Evolutionary conservation across 768 basidiomycete genomes (phyloP), one percentile per base, ranked within the genome.

Genomic region (Rhodotorula paludigena): DNA sequence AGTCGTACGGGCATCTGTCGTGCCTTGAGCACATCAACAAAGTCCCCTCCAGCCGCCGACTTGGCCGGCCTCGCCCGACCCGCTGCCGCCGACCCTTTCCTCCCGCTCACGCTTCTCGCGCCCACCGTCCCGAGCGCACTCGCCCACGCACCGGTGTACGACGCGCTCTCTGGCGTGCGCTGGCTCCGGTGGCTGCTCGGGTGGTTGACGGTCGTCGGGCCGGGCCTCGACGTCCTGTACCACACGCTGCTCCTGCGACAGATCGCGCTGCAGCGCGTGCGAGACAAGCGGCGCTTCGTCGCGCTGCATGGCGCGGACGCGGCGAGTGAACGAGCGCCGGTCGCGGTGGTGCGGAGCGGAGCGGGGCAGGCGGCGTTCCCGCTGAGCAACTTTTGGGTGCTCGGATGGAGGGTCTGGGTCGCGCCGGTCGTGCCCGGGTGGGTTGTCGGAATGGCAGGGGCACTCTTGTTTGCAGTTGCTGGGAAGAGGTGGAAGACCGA

Each of bases 21-120:
- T 23, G 87, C 84, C 2, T 81, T 90, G 23, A 69, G 75, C 0
- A 78, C 52, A 12, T 12, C 57, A 15, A 33, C 47, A 5, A 41
- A 65, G 21, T 23, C 39, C 5, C 39, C 58, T 15, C 58, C 69
- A 0, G 84, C 90, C 64, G 84, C 89, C 0, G 83, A 93, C 76
- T 80, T 92, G 32, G 80, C 91, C 39, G 92, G 92, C 0, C 80
- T 93, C 25, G 92, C 85, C 11, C 82, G 92, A 62, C 81, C 81
- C 21, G 82, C 90, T 0, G 78, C 89, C 28, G 77, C 85, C 14
- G 81, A 81, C 64, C 90, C 91, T 0, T 78, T 84, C 55, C 77
- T 89, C 42, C 88, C 89, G 0, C 69, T 56, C 57, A 36, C 59
- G 4, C 44, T 78, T 77, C 70, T 83, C 21, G 60, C 72, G 30